Conservation (phyloP, 1,284 basidiomycete species). For the Leucoagaricus sp. region DNA sequence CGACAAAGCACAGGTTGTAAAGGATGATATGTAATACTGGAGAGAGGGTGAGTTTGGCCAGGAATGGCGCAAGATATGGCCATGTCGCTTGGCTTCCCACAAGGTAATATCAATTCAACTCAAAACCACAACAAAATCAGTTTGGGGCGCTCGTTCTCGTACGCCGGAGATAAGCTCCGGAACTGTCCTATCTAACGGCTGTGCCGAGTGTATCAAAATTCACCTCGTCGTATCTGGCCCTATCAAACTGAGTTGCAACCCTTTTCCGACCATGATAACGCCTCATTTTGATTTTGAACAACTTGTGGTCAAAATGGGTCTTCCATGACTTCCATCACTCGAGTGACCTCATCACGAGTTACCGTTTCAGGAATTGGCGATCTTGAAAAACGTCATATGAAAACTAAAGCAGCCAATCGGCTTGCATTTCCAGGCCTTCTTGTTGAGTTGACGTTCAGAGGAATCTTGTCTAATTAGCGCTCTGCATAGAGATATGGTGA, state of each 20-base stretch:
- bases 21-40: constrained; percentile 2
- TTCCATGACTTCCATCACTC: neutral
- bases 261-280: neutral
- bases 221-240: neutral
- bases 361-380: neutral
- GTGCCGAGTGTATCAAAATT: neutral
- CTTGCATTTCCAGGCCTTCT: too few relatives aligned
- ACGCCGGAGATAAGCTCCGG: constrained; percentile 15
- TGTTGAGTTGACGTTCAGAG: too few relatives aligned
- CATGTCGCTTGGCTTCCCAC: constrained; percentile 12
- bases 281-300: constrained; percentile 11
- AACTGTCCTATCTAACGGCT: constrained; percentile 1
- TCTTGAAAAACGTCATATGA: neutral
- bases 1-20: neutral
- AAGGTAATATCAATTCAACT: constrained; percentile 13
- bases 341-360: constrained; percentile 5
- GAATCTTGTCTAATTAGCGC: too few relatives aligned
- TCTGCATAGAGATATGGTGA: too few relatives aligned
- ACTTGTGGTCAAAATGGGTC: constrained; percentile 10
- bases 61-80: constrained; percentile 28
- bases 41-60: constrained; percentile 20
- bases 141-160: neutral
- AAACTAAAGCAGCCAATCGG: neutral
- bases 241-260: neutral
- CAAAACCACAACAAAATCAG: constrained; percentile 11